Conservation (phyloP, 129 eudicot species). For the Arctium minus region DNA sequence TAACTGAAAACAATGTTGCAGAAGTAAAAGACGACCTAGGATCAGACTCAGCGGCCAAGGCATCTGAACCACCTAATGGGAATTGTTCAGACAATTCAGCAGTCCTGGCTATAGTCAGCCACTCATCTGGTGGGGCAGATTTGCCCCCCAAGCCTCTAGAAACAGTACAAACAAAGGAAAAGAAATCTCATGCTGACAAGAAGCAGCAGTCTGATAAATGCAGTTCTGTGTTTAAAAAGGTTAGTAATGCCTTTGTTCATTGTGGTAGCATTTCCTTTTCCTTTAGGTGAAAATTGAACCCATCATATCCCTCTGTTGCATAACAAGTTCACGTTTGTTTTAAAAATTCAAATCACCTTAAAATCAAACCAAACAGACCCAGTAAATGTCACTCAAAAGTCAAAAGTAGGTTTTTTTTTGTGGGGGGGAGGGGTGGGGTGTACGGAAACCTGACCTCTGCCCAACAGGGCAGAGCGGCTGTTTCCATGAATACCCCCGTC, state of each 20-base stretch:
- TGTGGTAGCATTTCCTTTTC: not conserved
- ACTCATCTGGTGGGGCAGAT: constrained; percentile 23
- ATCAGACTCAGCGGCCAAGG: constrained; percentile 19
- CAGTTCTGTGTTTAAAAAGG: constrained; percentile 62
- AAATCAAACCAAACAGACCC: no score
- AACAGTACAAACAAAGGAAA: constrained; percentile 31
- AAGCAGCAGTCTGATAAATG: constrained; percentile 39
- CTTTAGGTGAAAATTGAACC: not conserved
- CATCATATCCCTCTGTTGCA: not conserved
- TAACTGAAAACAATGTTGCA: constrained; percentile 19
- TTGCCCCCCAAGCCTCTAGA: constrained; percentile 22
- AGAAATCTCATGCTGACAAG: constrained; percentile 23
- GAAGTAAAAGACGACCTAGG: constrained; percentile 25
- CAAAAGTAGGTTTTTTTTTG: no score
- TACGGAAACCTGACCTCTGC: no score
- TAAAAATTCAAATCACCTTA: not conserved
- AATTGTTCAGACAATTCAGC: not conserved
- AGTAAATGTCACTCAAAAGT: no score
- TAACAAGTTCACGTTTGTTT: not conserved
- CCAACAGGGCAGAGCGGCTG: no score
- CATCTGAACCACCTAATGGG: constrained; percentile 17
- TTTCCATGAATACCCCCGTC: no score
- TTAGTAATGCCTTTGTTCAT: constrained; percentile 19
- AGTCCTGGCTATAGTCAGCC: not conserved
- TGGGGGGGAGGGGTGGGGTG: no score